phyloP scores from a whole-genome alignment of 1,284 basidiomycete genomes.

The Crepidotus sp. region DNA sequence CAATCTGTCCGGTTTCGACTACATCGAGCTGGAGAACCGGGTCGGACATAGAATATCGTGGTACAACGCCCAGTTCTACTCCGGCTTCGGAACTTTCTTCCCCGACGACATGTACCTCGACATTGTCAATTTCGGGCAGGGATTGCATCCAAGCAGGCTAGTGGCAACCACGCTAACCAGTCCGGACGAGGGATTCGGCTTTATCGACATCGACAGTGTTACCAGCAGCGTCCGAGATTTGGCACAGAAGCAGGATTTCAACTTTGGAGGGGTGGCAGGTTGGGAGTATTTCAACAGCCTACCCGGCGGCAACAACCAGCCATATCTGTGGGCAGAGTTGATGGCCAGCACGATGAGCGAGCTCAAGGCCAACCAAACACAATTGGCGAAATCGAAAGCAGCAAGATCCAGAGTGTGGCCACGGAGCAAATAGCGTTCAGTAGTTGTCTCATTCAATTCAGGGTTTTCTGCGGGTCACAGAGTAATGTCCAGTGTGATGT shows the following conservation, averaged over 20 bases:
- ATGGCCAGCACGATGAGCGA: slow-evolving; percentile 12
- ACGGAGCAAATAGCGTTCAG: slow-evolving; percentile 1
- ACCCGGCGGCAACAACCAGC: slow-evolving; percentile 9
- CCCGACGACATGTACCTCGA: slow-evolving; percentile 16
- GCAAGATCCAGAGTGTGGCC: slow-evolving; percentile 1
- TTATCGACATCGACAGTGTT: slow-evolving; percentile 15
- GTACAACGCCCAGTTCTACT: slow-evolving; percentile 23
- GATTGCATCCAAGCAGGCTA: slow-evolving; percentile 18
- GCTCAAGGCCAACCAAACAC: slow-evolving; percentile 7
- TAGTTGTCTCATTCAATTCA: not conserved
- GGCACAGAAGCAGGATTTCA: slow-evolving; percentile 15
- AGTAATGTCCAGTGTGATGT: too few relatives aligned
- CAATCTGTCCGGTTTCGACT: slow-evolving; percentile 22
- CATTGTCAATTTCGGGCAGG: slow-evolving; percentile 17
- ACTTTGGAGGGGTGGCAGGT: slow-evolving; percentile 20
- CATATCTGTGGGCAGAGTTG: slow-evolving; percentile 12
- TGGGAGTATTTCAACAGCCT: slow-evolving; percentile 21
- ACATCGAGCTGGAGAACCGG: slow-evolving; percentile 17
- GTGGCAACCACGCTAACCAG: slow-evolving; percentile 20
- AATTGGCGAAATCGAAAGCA: slow-evolving; percentile 1
- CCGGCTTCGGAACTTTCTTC: slow-evolving; percentile 19
- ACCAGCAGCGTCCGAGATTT: slow-evolving; percentile 12
- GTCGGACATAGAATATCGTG: slow-evolving; percentile 17
- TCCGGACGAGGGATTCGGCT: slow-evolving; percentile 17
- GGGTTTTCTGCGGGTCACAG: too few relatives aligned